Conservation (phyloP, 208 protist species). For the Novymonas esmeraldas region DNA sequence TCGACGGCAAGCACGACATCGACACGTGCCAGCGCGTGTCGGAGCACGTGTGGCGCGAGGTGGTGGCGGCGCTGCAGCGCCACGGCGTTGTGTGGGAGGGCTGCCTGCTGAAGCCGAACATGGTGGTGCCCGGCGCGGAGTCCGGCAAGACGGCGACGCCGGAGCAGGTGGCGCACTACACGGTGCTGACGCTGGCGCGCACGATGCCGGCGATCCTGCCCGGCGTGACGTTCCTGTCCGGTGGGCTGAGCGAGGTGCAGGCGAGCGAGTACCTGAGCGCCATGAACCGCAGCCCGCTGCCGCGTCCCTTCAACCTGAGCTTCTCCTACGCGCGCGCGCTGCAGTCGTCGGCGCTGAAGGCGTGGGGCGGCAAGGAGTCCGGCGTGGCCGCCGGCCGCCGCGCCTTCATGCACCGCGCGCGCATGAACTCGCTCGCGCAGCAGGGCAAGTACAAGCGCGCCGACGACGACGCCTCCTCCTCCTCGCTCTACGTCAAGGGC, state of each 20-base stretch:
- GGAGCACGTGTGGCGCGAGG: conserved; percentile 82
- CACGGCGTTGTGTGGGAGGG: conserved; percentile 96
- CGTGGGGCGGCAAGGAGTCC: conserved; percentile 92
- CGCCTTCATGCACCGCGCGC: conserved; percentile 81
- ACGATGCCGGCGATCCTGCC: conserved; percentile 95
- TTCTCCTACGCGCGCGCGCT: conserved; percentile 97
- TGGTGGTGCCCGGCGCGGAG: conserved; percentile 95
- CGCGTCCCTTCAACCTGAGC: conserved; percentile 90
- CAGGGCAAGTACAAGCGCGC: conserved; percentile 78
- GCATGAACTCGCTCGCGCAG: conserved; percentile 84
- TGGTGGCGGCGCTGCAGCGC: conserved; percentile 84
- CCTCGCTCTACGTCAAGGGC: conserved; percentile 90
- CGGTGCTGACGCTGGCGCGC: conserved; percentile 90
- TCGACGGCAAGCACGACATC: conserved; percentile 96
- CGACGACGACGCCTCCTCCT: conserved; percentile 70
- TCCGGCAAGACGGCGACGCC: conserved; percentile 62
- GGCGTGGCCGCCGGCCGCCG: conserved; percentile 32
- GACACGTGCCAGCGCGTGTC: conserved; percentile 86
- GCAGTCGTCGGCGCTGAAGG: conserved; percentile 91
- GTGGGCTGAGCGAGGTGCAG: conserved; percentile 96
- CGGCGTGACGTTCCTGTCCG: conserved; percentile 96
- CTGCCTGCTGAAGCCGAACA: conserved; percentile 98
- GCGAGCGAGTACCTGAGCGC: conserved; percentile 96
- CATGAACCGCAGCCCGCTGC: conserved; percentile 85
- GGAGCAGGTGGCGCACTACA: conserved; percentile 90